Evolutionary conservation across 2,329 filamentous ascomycete species (phyloP).

Genomic region (Hypoxylon sp.): DNA sequence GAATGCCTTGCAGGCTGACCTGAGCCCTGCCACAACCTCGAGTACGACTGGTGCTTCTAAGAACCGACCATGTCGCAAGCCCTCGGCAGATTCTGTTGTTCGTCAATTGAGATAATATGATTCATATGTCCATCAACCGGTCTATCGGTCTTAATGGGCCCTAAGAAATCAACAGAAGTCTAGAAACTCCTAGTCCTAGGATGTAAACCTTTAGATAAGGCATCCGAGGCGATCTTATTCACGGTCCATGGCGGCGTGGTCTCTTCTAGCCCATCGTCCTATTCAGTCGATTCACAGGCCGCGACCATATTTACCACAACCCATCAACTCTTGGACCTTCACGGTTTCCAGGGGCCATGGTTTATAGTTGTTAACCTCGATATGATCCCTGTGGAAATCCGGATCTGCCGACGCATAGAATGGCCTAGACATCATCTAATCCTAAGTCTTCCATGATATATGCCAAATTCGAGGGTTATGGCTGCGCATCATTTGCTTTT

Average conservation of each 20-base stretch:
- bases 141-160: background rate
- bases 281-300: constrained; percentile 1
- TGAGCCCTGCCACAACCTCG: background rate
- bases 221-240: constrained; percentile 7
- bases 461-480: background rate
- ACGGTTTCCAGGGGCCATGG: background rate
- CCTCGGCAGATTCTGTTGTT: constrained; percentile 5
- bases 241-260: constrained; percentile 2
- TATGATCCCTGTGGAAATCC: background rate
- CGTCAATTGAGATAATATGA: constrained; percentile 27
- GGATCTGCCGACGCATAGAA: background rate
- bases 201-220: constrained; percentile 4
- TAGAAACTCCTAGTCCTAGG: background rate
- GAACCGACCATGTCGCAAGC: constrained; percentile 2
- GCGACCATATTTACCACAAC: constrained; percentile 4
- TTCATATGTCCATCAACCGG: constrained; percentile 14
- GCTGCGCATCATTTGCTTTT: constrained; percentile 5
- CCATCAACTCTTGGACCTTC: background rate
- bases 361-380: background rate
- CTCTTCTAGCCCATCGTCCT: background rate
- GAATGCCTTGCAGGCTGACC: constrained; percentile 7
- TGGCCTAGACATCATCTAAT: background rate
- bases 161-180: background rate
- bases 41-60: constrained; percentile 13
- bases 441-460: background rate